Evolutionary conservation across 2,329 filamentous ascomycete species (phyloP).

Genomic region (Podosphaera fusca): DNA sequence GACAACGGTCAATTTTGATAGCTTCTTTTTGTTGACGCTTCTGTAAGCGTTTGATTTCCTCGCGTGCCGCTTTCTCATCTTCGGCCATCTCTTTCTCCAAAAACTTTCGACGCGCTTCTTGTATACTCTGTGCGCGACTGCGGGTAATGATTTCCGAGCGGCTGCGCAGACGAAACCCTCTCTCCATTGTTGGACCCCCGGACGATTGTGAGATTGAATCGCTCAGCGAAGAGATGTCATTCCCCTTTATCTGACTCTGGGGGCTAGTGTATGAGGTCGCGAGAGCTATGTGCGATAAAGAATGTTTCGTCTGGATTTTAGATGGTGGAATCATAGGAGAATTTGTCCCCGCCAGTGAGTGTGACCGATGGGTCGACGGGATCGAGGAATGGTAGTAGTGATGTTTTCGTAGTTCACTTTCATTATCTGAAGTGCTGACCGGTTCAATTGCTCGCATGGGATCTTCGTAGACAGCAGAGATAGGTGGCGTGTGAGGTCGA

Average conservation of each 20-base stretch:
- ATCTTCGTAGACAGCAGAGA: slow-evolving; percentile 25
- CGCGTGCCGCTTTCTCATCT: slow-evolving; percentile 36
- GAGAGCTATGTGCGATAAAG: slow-evolving; percentile 11
- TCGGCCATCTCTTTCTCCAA: slow-evolving; percentile 37
- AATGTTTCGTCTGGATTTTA: slow-evolving; percentile 12
- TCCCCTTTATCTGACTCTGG: slow-evolving; percentile 3
- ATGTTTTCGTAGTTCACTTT: slow-evolving; percentile 9
- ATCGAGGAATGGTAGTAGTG: slow-evolving; percentile 10
- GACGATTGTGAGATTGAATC: slow-evolving; percentile 23
- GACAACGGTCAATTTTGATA: slow-evolving; percentile 23
- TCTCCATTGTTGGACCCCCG: slow-evolving; percentile 34
- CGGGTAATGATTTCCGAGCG: slow-evolving; percentile 34
- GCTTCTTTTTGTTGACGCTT: slow-evolving; percentile 34
- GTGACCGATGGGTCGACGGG: slow-evolving; percentile 7
- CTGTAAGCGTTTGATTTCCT: slow-evolving; percentile 33
- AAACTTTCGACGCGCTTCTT: slow-evolving; percentile 37
- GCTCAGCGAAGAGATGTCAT: slow-evolving; percentile 5
- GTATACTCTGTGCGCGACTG: slow-evolving; percentile 31
- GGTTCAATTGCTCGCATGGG: slow-evolving; percentile 30
- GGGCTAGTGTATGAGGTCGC: slow-evolving; percentile 12
- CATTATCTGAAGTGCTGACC: slow-evolving; percentile 18
- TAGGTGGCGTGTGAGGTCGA: slow-evolving; percentile 31
- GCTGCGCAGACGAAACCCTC: slow-evolving; percentile 34
- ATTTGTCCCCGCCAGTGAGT: slow-evolving; percentile 5
- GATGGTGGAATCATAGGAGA: slow-evolving; percentile 7